Base-by-base conservation (phyloP, 805 yeast species). In the Pichia deserticola region DNA sequence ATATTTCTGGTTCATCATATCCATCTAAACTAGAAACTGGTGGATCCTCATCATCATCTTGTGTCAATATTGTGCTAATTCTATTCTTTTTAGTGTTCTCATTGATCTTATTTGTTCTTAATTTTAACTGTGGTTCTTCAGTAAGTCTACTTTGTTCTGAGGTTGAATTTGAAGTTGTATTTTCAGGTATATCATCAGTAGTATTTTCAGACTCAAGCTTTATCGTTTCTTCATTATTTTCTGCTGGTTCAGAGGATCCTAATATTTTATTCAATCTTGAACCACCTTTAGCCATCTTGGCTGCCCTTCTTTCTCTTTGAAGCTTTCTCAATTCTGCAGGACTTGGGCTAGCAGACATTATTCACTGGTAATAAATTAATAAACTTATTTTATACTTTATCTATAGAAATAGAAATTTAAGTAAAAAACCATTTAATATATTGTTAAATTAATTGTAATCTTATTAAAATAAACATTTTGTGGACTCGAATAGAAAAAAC, bases 241-340 rank as follows among this genome's bases (percentile, higher is more conserved):
- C 32, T 30, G 32, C 2, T 30, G 9, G 34, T 6, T 36, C 49
- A 7, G 28, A 5, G 3, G 45, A 60, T 2, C 76, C 76, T 1
- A 76, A 66, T 49, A 75, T 75, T 49, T 72, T 74, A 53, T 75
- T 78, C 57, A 83, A 63, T 52, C 89, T 67, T 25, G 70, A 70
- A 25, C 81, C 84, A 42, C 75, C 75, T 7, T 56, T 51, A 5
- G 83, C 82, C 70, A 82, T 73, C 60, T 81, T 82, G 53, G 84
- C 82, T 41, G 78, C 82, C 60, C 89, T 73, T 60, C 85, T 74
- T 59, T 83, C 86, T 51, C 86, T 72, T 42, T 82, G 63, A 27
- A 81, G 57, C 48, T 70, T 70, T 58, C 81, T 76, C 64, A 76
- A 80, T 55, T 82, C 87, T 39, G 79, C 81, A 7, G 78, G 82